Evolutionary conservation across 2,329 filamentous ascomycete species (phyloP).

Genomic region (Penicillium sp.): DNA sequence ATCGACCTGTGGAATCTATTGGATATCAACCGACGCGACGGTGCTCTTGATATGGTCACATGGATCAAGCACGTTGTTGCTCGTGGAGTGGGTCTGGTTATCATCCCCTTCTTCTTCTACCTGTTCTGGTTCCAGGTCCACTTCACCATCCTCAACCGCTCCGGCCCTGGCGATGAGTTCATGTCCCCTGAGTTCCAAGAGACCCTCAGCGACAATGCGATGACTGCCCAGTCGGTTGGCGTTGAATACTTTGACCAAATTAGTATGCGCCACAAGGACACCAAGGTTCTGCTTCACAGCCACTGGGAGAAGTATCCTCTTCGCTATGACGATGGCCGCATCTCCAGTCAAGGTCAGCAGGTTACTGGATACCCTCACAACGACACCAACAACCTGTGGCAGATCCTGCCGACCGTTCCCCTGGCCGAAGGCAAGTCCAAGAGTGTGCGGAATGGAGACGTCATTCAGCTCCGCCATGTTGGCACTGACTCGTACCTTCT

Average conservation of each 20-base stretch:
- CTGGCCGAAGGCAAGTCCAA: conserved; percentile 58
- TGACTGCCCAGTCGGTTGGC: conserved; percentile 81
- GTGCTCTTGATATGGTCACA: conserved; percentile 73
- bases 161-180: conserved; percentile 95
- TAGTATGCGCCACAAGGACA: conserved; percentile 92
- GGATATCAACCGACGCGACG: conserved; percentile 80
- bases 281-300: conserved; percentile 93
- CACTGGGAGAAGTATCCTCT: conserved; percentile 87
- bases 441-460: conserved; percentile 76
- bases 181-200: conserved; percentile 99
- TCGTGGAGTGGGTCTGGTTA: conserved; percentile 78
- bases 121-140: conserved; percentile 99
- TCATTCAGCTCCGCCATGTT: conserved; percentile 82
- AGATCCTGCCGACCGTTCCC: conserved; percentile 71
- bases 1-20: conserved; percentile 96
- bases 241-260: conserved; percentile 91
- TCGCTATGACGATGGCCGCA: conserved; percentile 93
- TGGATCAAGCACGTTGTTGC: conserved; percentile 91
- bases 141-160: conserved; percentile 83
- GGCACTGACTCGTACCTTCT: conserved; percentile 83
- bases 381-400: conserved; percentile 98
- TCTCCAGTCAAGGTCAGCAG: conserved; percentile 96
- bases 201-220: conserved; percentile 89
- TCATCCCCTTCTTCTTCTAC: conserved; percentile 96
- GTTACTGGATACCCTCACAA: conserved; percentile 98